A percentile compares a stretch with the other conserved stretches of the same genome.
phyloP scores from a whole-genome alignment of 1,284 basidiomycete species.

The Trametes versicolor region DNA sequence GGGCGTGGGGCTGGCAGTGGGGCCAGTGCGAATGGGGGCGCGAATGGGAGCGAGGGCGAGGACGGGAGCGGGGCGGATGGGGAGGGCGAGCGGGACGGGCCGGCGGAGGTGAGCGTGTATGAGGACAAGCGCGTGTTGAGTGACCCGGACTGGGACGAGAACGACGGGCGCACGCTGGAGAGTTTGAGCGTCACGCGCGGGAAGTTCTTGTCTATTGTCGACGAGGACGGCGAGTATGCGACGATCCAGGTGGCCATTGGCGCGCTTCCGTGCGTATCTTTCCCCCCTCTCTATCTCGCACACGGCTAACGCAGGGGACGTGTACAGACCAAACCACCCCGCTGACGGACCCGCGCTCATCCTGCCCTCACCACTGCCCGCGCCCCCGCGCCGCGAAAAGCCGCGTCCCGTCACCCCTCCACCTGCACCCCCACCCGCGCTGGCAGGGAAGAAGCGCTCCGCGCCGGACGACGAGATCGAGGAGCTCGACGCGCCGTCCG shows the following conservation, averaged over 20 bases:
- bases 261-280: slow-evolving; percentile 70
- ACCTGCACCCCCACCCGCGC: slow-evolving; percentile 51
- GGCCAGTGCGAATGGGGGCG: neutral
- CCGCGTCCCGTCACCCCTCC: slow-evolving; percentile 49
- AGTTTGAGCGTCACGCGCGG: slow-evolving; percentile 78
- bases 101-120: slow-evolving; percentile 81
- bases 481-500: slow-evolving; percentile 59
- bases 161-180: slow-evolving; percentile 75
- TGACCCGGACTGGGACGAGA: slow-evolving; percentile 93
- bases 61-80: slow-evolving; percentile 47
- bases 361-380: slow-evolving; percentile 69
- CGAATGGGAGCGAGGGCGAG: slow-evolving; percentile 30
- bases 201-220: slow-evolving; percentile 87
- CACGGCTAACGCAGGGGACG: slow-evolving; percentile 7
- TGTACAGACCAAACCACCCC: slow-evolving; percentile 60
- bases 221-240: slow-evolving; percentile 85
- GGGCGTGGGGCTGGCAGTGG: slow-evolving; percentile 47
- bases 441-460: slow-evolving; percentile 59
- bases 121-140: slow-evolving; percentile 86
- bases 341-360: slow-evolving; percentile 60
- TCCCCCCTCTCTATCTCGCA: slow-evolving; percentile 25
- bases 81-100: slow-evolving; percentile 37
- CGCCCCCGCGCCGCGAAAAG: slow-evolving; percentile 59
- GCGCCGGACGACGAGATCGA: slow-evolving; percentile 63
- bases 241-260: slow-evolving; percentile 81